Conservation (phyloP, 257 asterid species). For the Nicotiana tomentosiformis region DNA sequence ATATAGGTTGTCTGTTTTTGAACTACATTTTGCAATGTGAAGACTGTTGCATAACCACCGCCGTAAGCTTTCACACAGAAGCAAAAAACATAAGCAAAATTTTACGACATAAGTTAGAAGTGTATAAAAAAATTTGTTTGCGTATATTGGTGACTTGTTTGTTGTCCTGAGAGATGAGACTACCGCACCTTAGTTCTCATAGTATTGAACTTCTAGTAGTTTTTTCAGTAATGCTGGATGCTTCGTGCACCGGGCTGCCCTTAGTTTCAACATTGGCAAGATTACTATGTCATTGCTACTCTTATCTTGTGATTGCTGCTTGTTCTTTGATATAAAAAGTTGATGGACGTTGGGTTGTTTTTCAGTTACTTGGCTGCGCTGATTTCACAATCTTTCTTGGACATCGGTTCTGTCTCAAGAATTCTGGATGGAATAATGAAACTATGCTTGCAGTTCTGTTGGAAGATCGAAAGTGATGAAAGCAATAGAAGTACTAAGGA, state of each 20-base stretch:
- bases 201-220: background rate
- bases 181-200: background rate
- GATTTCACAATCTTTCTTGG: constrained; percentile 92
- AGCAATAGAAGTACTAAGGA: constrained; percentile 54
- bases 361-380: constrained; percentile 89
- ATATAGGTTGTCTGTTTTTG: background rate
- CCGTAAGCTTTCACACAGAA: background rate
- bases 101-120: background rate
- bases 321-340: background rate
- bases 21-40: background rate
- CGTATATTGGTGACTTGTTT: background rate
- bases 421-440: constrained; percentile 96
- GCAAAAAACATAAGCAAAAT: background rate
- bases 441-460: constrained; percentile 89
- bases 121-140: background rate
- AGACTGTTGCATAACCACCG: background rate
- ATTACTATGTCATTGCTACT: background rate
- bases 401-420: constrained; percentile 95
- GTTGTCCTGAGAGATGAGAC: background rate
- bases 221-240: background rate
- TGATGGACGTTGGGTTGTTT: background rate
- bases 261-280: background rate
- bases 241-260: too few relatives aligned
- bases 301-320: background rate
- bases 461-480: constrained; percentile 83